Percentiles rank a stretch among this genome's conserved stretches.
Conservation (phyloP, 495 filamentous ascomycete species). For the Penicillium malachiteum region DNA sequence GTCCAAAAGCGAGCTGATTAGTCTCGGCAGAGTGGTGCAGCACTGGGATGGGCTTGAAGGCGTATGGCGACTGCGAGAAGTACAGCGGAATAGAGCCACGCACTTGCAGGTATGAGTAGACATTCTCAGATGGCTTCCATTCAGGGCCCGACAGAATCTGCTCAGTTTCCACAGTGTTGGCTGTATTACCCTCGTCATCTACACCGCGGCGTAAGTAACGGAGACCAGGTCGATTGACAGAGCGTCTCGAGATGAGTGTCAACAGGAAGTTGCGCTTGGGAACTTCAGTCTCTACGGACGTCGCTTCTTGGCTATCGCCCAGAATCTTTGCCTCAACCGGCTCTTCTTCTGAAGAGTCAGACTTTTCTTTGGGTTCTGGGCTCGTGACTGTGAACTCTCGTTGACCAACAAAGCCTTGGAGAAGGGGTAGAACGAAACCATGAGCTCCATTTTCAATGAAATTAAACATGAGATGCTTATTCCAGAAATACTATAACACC, state of each 20-base stretch:
- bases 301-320: constrained; percentile 33
- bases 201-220: constrained; percentile 90
- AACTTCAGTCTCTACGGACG: constrained; percentile 21
- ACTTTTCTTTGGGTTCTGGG: constrained; percentile 17
- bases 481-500: constrained; percentile 78
- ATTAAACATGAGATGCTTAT: constrained; percentile 67
- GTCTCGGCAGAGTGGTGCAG: constrained; percentile 72
- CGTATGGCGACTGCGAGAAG: constrained; percentile 90
- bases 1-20: constrained; percentile 73
- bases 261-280: constrained; percentile 60
- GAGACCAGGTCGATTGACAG: constrained; percentile 78
- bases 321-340: constrained; percentile 31
- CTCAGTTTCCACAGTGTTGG: constrained; percentile 93
- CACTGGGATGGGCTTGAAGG: constrained; percentile 82
- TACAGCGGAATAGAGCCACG: constrained; percentile 88
- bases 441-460: constrained; percentile 66
- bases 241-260: constrained; percentile 84
- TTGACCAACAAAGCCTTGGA: constrained; percentile 96
- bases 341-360: constrained; percentile 18
- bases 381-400: constrained; percentile 66
- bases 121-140: constrained; percentile 60
- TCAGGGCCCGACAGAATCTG: constrained; percentile 73
- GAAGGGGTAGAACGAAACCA: constrained; percentile 72
- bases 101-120: constrained; percentile 81
- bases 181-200: constrained; percentile 80